Base-by-base conservation (phyloP, 164 flowering plant species). In the Amborella trichopoda region DNA sequence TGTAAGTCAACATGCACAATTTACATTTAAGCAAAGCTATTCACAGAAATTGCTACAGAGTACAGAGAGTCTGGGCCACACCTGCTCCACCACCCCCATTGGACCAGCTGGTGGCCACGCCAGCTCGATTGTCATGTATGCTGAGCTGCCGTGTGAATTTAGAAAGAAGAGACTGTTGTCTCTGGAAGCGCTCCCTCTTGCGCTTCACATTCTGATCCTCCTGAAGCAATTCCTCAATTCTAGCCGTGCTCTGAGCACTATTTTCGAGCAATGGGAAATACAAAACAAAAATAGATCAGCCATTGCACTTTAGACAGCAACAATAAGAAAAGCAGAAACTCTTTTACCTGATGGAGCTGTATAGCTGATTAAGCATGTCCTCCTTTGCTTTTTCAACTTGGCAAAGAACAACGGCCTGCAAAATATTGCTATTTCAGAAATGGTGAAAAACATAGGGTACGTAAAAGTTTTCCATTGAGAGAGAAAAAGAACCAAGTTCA, bases 311-410 rank as follows among this genome's bases (percentile, higher is more conserved):
- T 10, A 9, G 41, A 11, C 8, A 38, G 16, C 37, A 33, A 33
- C 37, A 33, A 3, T 30, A 30, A 30, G 14, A 9, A 9, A 30
- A 30, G 9, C 9, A 30, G 9, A 8, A 30, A 8, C 34, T 8
- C 34, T n/a, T 50, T 28, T 52, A 91, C 99, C 99, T 93, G 60
- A 93, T 47, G 21, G 89, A 76, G 68, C 87, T 88, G 69, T 93
- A 93, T 40, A 93, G 62, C 61, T 85, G 95, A 61, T 70, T 93
- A 18, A 93, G 85, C 99, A 88, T 93, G 61, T 93, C 99, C 76
- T 93, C 96, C 59, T 85, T 93, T 3, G 99, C 94, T 61, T 88
- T 93, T 61, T 93, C 99, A 16, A 93, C 99, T 88, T 93, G 99
- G 62, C 99, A 93, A 53, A 93, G 95, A 55, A 93, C 99, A 49